Evolutionary conservation across 768 basidiomycete genomes (phyloP).

Genomic region (Antrodiella citrinella): DNA sequence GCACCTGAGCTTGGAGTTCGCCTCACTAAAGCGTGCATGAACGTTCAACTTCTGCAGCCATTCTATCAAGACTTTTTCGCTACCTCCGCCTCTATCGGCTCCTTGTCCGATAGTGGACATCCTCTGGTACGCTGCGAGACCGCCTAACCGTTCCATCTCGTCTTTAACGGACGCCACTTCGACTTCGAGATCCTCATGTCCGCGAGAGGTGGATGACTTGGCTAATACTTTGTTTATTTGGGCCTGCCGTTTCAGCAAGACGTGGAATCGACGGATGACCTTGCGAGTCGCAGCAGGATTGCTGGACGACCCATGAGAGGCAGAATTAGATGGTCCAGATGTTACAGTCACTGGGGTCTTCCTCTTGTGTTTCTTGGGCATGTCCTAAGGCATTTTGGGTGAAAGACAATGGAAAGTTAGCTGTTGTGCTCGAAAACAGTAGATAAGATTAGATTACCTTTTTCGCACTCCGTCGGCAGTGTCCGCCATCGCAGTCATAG

Average conservation of each 20-base stretch:
- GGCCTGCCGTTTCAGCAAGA: conserved; percentile 62
- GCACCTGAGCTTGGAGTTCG: conserved; percentile 24
- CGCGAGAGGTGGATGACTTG: background rate
- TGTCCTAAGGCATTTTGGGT: conserved; percentile 9
- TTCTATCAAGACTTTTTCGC: conserved; percentile 66
- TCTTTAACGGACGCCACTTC: conserved; percentile 46
- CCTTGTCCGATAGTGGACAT: conserved; percentile 81
- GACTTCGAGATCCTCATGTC: conserved; percentile 9
- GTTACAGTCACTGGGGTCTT: conserved; percentile 37
- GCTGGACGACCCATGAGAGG: conserved; percentile 29
- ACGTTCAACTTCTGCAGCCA: conserved; percentile 54
- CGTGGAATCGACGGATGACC: conserved; percentile 75
- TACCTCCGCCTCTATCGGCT: conserved; percentile 79
- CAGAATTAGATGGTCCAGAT: conserved; percentile 7
- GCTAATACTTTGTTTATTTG: conserved; percentile 33
- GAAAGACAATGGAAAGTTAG: background rate
- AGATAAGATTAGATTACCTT: background rate
- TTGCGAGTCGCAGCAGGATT: conserved; percentile 57
- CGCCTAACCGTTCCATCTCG: conserved; percentile 66
- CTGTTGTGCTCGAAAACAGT: background rate
- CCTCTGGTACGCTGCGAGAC: conserved; percentile 70
- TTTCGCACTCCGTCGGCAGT: background rate
- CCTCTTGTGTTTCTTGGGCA: conserved; percentile 36
- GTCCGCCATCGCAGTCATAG: no score
- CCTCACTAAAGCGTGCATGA: conserved; percentile 4